Base-by-base conservation (phyloP, 139 green algal species). In the Coccomyxa sp. region DNA sequence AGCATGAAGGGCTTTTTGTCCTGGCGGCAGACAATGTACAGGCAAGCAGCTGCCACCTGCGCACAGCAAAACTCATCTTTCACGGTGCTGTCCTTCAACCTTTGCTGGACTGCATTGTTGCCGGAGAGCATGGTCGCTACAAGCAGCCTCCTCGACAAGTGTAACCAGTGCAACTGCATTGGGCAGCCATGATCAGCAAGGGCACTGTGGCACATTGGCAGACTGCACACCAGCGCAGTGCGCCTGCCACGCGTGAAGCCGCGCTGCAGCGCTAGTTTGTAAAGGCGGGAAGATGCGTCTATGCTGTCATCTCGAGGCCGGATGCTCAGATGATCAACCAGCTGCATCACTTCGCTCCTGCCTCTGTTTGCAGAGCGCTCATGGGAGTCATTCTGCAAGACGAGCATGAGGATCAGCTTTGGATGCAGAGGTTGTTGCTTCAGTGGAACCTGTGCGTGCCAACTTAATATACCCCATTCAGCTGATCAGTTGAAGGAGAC, bases 21-120 rank as follows among this genome's bases (percentile, higher is more conserved):
- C 81, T 97, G 91, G 54, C 96, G 88, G 84, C 95, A 98, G 27
- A 97, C 85, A 68, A 98, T 94, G 91, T 99, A 99, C 34, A 98
- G 82, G 83, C 95, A 98, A 22, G 90, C 91, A 0, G 89, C 96
- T 6, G 95, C 96, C 14, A 99, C 96, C 86, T 92, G 82, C 36
- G 70, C 18, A 64, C 2, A 64, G 27, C n/a, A 64, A 18, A 64
- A 64, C 50, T 31, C 22, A 72, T 72, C 6, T 37, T 37, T 36
- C 29, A 72, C 68, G 14, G 14, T 29, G 18, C 50, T 64, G 50
- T 71, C 64, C n/a, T 8, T 35, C 18, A 71, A 31, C 8, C 64
- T n/a, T n/a, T n/a, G n/a, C n/a, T n/a, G n/a, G n/a, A n/a, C n/a
- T n/a, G n/a, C n/a, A n/a, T n/a, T n/a, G n/a, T n/a, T n/a, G n/a